Percentiles rank a stretch among this genome's conserved stretches.
Evolutionary conservation across 345 rosid species (phyloP).

Genomic region (Reutealis trisperma): DNA sequence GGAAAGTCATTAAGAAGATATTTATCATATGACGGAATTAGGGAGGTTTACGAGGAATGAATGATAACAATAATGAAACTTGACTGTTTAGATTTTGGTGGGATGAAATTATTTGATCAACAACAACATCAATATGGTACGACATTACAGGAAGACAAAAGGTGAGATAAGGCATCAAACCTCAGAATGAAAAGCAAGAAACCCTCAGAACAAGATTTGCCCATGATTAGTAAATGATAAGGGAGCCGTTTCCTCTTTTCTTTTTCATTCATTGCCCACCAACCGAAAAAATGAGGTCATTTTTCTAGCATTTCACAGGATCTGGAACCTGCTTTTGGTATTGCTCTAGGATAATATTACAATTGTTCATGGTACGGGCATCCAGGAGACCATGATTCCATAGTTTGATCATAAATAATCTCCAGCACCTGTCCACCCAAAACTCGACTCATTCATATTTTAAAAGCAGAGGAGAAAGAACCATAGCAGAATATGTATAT

Average conservation of each 20-base stretch:
- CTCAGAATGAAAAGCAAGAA: not conserved
- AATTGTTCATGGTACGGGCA: constrained; percentile 62
- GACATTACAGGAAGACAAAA: not conserved
- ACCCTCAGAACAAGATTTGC: not conserved
- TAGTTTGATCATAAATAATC: constrained; percentile 66
- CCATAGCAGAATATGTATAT: too few relatives aligned
- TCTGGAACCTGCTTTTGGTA: constrained; percentile 38
- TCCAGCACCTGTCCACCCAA: constrained; percentile 70
- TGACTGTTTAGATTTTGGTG: not conserved
- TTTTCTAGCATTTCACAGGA: constrained; percentile 34
- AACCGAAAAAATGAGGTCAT: not conserved
- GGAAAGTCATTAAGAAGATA: not conserved
- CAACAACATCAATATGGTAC: not conserved
- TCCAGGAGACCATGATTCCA: constrained; percentile 85
- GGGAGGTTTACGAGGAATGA: not conserved
- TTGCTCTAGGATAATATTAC: constrained; percentile 58
- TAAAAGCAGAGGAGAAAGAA: not conserved
- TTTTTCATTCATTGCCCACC: not conserved
- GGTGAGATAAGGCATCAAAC: not conserved
- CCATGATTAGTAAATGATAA: not conserved
- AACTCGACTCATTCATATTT: not conserved
- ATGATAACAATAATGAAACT: not conserved
- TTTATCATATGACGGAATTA: not conserved
- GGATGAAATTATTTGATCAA: not conserved
- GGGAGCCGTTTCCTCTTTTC: not conserved